Percentiles rank a stretch among this genome's conserved stretches.
Conservation (phyloP, 495 filamentous ascomycete species). For the Penicillium bovifimosum region DNA sequence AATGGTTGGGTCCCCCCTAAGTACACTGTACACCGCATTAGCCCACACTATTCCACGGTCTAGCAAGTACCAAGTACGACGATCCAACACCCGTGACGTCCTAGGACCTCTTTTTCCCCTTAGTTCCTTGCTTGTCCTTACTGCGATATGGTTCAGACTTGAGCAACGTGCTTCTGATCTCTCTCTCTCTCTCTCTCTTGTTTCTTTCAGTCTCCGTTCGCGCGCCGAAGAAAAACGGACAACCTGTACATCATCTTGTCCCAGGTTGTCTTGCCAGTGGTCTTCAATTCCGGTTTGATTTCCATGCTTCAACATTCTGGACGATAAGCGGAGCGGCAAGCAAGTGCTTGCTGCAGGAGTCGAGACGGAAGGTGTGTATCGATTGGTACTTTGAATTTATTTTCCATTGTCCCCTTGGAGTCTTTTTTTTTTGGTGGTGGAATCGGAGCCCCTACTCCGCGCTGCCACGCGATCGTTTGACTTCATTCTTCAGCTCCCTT, state of each 20-base stretch:
- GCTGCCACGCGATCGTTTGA: constrained; percentile 19
- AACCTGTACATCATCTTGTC: constrained; percentile 6
- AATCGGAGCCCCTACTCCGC: constrained; percentile 13
- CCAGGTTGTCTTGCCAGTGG: constrained; percentile 27
- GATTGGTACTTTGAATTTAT: constrained; percentile 6
- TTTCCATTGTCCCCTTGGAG: not conserved
- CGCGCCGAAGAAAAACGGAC: not conserved
- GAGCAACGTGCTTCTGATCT: constrained; percentile 12
- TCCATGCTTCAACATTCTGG: constrained; percentile 51
- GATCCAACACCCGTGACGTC: constrained; percentile 12
- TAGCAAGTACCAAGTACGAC: constrained; percentile 4
- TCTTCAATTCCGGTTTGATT: constrained; percentile 29
- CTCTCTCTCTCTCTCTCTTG: constrained; percentile 3
- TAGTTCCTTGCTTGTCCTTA: constrained; percentile 14
- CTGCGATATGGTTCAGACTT: constrained; percentile 17
- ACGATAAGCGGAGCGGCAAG: constrained; percentile 50
- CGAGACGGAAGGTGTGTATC: constrained; percentile 47
- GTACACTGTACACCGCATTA: constrained; percentile 9
- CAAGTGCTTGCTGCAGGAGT: constrained; percentile 51
- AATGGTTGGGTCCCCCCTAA: not conserved
- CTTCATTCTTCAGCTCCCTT: constrained; percentile 4
- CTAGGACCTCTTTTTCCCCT: constrained; percentile 12
- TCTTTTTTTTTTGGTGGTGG: not conserved
- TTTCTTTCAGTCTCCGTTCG: not conserved
- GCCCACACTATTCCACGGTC: constrained; percentile 5